Percentiles rank a stretch among this genome's conserved stretches.
Evolutionary conservation across 164 flowering plant species (phyloP).

Genomic region (Buxus sempervirens): DNA sequence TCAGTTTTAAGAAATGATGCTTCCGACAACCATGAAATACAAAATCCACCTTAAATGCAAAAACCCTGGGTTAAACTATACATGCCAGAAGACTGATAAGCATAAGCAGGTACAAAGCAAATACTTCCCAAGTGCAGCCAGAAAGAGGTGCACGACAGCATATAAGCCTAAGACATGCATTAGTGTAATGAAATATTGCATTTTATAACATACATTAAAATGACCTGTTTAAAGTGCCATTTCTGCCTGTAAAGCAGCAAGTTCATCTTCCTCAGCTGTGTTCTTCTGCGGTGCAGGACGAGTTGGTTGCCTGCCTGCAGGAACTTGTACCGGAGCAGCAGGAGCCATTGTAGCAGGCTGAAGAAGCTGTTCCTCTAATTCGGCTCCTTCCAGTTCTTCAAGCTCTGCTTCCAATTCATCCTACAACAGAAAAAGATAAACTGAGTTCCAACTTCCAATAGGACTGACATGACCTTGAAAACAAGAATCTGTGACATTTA

Average conservation of each 20-base stretch:
- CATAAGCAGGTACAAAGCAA: no score
- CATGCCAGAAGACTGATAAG: no score
- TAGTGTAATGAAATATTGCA: neutral
- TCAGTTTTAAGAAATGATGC: no score
- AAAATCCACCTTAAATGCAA: no score
- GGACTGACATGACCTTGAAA: neutral
- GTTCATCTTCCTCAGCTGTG: conserved; percentile 46
- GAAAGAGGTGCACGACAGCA: neutral
- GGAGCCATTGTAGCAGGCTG: conserved; percentile 45
- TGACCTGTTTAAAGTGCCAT: conserved; percentile 39
- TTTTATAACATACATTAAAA: neutral
- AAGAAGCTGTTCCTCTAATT: conserved; percentile 51
- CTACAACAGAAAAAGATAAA: conserved; percentile 18
- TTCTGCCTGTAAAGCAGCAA: conserved; percentile 46
- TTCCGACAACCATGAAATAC: neutral
- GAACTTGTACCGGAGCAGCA: conserved; percentile 27
- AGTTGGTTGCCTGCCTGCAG: conserved; percentile 35
- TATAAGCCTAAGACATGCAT: neutral
- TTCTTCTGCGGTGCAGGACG: conserved; percentile 34
- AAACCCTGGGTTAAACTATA: no score
- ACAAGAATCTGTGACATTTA: conserved; percentile 9
- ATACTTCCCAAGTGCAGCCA: no score
- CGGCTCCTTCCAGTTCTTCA: conserved; percentile 51
- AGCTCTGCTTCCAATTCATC: conserved; percentile 58
- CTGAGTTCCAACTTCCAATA: neutral